A percentile compares a stretch with the other conserved stretches of the same genome.
phyloP scores from a whole-genome alignment of 2,329 filamentous ascomycete species.

The Xylariaceae sp. region DNA sequence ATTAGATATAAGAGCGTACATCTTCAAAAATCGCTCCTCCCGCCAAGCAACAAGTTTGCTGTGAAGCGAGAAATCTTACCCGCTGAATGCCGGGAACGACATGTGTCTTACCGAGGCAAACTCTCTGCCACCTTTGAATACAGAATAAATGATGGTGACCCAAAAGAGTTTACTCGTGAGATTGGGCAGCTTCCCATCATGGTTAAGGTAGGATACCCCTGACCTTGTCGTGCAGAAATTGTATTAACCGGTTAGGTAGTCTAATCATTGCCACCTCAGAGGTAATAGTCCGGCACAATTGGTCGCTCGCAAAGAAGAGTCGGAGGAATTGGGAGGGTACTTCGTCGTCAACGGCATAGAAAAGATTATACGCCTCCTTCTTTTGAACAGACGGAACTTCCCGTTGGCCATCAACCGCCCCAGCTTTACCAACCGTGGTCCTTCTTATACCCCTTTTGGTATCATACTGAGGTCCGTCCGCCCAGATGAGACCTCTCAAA shows the following conservation, averaged over 20 bases:
- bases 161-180: conserved; percentile 81
- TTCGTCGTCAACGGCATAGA: conserved; percentile 98
- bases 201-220: conserved; percentile 71
- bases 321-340: conserved; percentile 94
- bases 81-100: conserved; percentile 91
- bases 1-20: conserved; percentile 82
- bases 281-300: conserved; percentile 82
- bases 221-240: background rate
- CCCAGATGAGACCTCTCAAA: conserved; percentile 97
- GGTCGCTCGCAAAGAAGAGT: conserved; percentile 88
- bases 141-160: conserved; percentile 83
- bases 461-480: conserved; percentile 90
- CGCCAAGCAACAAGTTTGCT: conserved; percentile 83
- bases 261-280: conserved; percentile 89
- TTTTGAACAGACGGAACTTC: conserved; percentile 90
- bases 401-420: conserved; percentile 92
- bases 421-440: conserved; percentile 86
- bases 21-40: conserved; percentile 81
- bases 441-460: conserved; percentile 86
- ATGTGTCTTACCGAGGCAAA: conserved; percentile 88
- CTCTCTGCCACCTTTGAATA: conserved; percentile 85
- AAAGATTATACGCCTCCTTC: conserved; percentile 91
- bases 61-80: conserved; percentile 81
- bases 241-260: conserved; percentile 54
- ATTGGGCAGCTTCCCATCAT: conserved; percentile 91